Conservation (phyloP, 78 protist genomes). For the Dictyostelium purpureum region DNA sequence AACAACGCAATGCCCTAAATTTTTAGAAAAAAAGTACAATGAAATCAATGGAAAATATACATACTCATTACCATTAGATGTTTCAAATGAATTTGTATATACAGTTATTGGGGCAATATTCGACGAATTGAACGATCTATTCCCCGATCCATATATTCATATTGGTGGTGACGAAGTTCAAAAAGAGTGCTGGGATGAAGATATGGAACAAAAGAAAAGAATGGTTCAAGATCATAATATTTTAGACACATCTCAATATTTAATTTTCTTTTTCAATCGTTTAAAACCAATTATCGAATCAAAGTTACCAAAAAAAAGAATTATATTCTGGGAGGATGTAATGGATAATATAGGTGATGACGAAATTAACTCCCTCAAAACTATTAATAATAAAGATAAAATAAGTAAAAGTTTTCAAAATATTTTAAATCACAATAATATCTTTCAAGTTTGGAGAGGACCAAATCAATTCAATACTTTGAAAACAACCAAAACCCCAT, state of each 20-base stretch:
- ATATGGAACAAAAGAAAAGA: neutral
- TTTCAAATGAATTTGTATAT: neutral
- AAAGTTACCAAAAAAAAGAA: neutral
- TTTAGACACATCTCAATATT: neutral
- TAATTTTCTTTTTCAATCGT: neutral
- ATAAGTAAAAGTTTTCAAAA: too few species aligned
- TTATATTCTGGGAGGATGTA: conserved; percentile 53
- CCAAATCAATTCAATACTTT: neutral
- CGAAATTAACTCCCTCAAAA: neutral
- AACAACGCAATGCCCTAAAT: conserved; percentile 8
- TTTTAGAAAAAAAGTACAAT: neutral
- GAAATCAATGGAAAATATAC: conserved; percentile 12
- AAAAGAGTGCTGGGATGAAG: conserved; percentile 41
- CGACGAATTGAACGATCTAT: neutral
- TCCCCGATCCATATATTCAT: conserved; percentile 55
- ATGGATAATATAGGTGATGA: neutral
- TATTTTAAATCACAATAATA: neutral
- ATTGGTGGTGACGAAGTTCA: conserved; percentile 60
- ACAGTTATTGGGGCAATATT: neutral
- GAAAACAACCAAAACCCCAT: neutral
- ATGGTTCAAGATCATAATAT: neutral
- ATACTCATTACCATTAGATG: conserved; percentile 35
- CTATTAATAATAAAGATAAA: neutral
- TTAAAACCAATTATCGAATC: neutral
- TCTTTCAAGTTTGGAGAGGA: conserved; percentile 66